Percentiles rank a stretch among this genome's conserved stretches.
phyloP scores from a whole-genome alignment of 192 early-diverging fungal species.

The Podila epigama region DNA sequence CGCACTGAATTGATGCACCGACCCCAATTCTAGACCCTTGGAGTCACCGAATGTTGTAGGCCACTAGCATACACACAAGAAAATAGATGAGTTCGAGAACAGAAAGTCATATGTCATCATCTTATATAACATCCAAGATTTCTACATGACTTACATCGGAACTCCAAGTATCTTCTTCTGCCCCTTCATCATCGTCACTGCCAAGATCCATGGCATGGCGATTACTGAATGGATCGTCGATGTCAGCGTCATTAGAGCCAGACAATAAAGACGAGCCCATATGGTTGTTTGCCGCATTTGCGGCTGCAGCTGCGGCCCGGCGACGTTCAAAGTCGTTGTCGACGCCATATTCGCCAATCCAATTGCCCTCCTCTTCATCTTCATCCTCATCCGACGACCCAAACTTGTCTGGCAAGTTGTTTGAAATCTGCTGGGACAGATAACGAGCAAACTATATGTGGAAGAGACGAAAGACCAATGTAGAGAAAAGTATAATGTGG shows the following conservation, averaged over 20 bases:
- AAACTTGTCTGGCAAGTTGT: constrained; percentile 75
- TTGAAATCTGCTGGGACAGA: constrained; percentile 73
- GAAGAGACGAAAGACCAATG: background rate
- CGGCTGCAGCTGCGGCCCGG: constrained; percentile 14
- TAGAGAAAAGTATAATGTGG: too few species aligned
- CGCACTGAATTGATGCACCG: constrained; percentile 28
- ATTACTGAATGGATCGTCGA: constrained; percentile 41
- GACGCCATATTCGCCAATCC: constrained; percentile 51
- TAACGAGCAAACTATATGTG: constrained; percentile 69
- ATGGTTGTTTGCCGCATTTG: background rate
- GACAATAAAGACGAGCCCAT: background rate
- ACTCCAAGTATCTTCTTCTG: constrained; percentile 28
- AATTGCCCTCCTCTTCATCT: constrained; percentile 59
- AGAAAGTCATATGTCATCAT: background rate
- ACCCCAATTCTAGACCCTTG: constrained; percentile 4
- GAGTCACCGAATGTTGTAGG: constrained; percentile 38
- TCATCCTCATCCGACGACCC: constrained; percentile 70
- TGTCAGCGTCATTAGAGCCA: too few species aligned
- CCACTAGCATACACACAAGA: constrained; percentile 7
- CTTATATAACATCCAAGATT: background rate
- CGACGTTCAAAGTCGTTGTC: constrained; percentile 50
- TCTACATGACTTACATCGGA: constrained; percentile 12
- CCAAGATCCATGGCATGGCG: constrained; percentile 37
- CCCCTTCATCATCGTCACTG: constrained; percentile 41
- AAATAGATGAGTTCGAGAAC: too few species aligned